A percentile compares a stretch with the other conserved stretches of the same genome.
Conservation (phyloP, 1,139 yeast species). For the Candida neerlandica region DNA sequence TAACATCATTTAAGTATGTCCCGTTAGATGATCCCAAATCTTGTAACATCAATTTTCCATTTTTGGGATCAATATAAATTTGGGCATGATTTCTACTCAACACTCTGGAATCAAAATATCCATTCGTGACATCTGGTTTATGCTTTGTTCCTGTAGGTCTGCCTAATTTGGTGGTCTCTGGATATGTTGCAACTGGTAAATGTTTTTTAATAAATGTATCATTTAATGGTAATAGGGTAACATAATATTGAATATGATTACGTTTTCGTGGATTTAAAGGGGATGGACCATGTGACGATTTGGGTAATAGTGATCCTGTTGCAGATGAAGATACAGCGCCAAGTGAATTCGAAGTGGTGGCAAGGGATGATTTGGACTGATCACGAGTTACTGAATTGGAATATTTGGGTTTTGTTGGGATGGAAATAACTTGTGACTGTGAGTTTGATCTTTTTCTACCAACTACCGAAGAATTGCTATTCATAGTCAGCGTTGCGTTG, state of each 20-base stretch:
- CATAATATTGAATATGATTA: slow-evolving; percentile 48
- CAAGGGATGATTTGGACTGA: slow-evolving; percentile 7
- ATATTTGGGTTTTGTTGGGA: slow-evolving; percentile 16
- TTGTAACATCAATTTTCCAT: slow-evolving; percentile 71
- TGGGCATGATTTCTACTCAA: slow-evolving; percentile 94
- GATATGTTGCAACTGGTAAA: slow-evolving; percentile 75
- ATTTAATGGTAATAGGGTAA: slow-evolving; percentile 74
- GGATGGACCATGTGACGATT: slow-evolving; percentile 12
- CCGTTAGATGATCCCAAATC: slow-evolving; percentile 95
- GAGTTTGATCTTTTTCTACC: slow-evolving; percentile 43
- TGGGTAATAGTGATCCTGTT: slow-evolving; percentile 8
- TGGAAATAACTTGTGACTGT: slow-evolving; percentile 34
- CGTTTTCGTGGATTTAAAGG: slow-evolving; percentile 27
- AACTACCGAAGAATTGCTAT: not conserved
- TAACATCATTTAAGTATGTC: slow-evolving; percentile 79
- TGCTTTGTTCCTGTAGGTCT: slow-evolving; percentile 79
- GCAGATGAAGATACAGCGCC: slow-evolving; percentile 8
- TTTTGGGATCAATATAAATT: slow-evolving; percentile 68
- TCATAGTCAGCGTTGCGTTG: slow-evolving; percentile 5
- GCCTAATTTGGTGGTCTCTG: slow-evolving; percentile 85
- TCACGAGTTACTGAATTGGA: slow-evolving; percentile 1
- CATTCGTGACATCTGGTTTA: slow-evolving; percentile 78
- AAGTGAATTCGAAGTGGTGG: slow-evolving; percentile 10
- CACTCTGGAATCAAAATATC: slow-evolving; percentile 92
- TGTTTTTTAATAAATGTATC: slow-evolving; percentile 82